phyloP scores from a whole-genome alignment of 345 rosid genomes.

The Aquilaria yunnanensis region DNA sequence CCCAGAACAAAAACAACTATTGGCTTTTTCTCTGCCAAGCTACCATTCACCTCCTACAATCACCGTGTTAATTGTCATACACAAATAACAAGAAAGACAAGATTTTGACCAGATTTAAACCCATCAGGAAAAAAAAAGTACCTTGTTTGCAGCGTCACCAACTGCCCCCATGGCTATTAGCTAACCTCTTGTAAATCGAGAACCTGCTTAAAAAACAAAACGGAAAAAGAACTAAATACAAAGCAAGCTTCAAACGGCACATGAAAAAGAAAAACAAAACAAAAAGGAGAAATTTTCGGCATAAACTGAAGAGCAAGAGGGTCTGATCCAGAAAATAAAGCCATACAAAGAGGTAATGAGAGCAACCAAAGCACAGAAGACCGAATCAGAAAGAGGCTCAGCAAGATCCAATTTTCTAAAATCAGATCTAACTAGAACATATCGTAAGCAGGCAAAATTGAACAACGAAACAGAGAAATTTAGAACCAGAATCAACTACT shows the following conservation, averaged over 20 bases:
- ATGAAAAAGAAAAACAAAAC: background rate
- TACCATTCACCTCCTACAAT: slow-evolving; percentile 45
- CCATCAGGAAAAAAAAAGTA: slow-evolving; percentile 6
- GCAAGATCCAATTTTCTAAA: too few species aligned
- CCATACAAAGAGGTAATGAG: background rate
- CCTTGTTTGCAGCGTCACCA: slow-evolving; percentile 43
- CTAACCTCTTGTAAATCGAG: slow-evolving; percentile 7
- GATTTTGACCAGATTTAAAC: background rate
- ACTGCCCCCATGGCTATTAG: slow-evolving; percentile 42
- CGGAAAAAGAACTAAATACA: background rate
- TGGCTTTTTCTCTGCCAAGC: slow-evolving; percentile 47
- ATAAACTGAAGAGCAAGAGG: background rate
- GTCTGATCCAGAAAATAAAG: background rate
- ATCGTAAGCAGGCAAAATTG: background rate
- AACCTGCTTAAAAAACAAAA: slow-evolving; percentile 5
- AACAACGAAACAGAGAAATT: background rate
- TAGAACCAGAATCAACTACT: too few species aligned
- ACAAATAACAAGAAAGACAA: slow-evolving; percentile 1
- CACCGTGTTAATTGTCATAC: background rate
- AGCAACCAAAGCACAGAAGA: too few species aligned
- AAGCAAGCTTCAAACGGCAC: background rate
- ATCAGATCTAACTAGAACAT: background rate
- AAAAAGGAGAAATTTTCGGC: background rate
- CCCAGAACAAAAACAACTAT: slow-evolving; percentile 87
- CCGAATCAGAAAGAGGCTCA: background rate